Evolutionary conservation across 2,329 filamentous ascomycete genomes (phyloP).

Genomic region (Aspergillus melleus): DNA sequence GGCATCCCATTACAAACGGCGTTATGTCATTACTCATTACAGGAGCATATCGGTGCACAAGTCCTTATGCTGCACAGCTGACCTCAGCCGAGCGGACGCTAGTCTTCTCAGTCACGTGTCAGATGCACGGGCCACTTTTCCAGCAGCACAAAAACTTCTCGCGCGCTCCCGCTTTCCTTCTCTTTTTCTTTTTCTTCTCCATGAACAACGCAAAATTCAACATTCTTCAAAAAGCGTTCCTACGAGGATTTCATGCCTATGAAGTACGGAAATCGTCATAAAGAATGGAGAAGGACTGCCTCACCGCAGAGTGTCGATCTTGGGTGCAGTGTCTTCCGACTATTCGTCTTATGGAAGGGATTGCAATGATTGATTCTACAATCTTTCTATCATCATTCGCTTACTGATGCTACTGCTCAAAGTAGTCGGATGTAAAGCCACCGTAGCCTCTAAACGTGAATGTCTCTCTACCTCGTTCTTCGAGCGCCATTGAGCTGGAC

Average conservation of each 20-base stretch:
- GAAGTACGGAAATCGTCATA: constrained; percentile 60
- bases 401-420: neutral
- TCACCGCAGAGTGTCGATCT: constrained; percentile 49
- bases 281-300: constrained; percentile 54
- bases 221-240: constrained; percentile 61
- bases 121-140: constrained; percentile 16
- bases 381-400: neutral
- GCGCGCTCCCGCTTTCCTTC: constrained; percentile 24
- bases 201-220: constrained; percentile 59
- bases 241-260: constrained; percentile 53
- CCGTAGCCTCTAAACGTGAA: neutral
- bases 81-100: neutral
- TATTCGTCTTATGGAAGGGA: constrained; percentile 50
- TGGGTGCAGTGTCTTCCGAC: constrained; percentile 58
- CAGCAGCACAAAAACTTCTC: constrained; percentile 11
- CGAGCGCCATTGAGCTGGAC: neutral
- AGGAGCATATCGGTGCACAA: too few relatives aligned
- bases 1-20: neutral
- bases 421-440: neutral
- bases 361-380: constrained; percentile 63
- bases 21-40: neutral
- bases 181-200: constrained; percentile 39
- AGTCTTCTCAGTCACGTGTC: constrained; percentile 18
- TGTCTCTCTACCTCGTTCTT: neutral
- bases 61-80: neutral